Conservation (phyloP, 305 asterid species). For the Striga hermonthica region DNA sequence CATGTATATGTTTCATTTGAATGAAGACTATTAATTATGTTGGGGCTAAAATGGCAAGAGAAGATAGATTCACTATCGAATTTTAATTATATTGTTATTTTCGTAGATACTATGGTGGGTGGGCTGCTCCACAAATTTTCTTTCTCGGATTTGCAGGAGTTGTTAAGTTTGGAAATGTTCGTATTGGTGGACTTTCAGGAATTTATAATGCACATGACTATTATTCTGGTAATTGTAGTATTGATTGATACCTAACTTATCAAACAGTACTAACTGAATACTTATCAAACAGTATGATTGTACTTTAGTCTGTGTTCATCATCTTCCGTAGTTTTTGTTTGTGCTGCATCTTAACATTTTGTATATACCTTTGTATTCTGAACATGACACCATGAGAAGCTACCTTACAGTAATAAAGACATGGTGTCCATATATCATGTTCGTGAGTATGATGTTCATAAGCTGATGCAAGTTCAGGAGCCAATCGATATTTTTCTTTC, state of each 20-base stretch:
- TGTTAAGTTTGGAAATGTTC: slow-evolving; percentile 84
- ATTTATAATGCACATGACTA: slow-evolving; percentile 73
- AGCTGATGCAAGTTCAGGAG: slow-evolving; percentile 90
- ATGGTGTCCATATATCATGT: slow-evolving; percentile 88
- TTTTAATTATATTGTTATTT: slow-evolving; percentile 31
- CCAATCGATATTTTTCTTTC: slow-evolving; percentile 93
- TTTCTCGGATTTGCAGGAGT: slow-evolving; percentile 96
- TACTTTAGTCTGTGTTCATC: neutral
- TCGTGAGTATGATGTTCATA: slow-evolving; percentile 88
- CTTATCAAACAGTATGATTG: neutral
- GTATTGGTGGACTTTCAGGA: slow-evolving; percentile 98
- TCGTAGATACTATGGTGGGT: slow-evolving; percentile 91
- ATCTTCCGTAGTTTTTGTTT: slow-evolving; percentile 3
- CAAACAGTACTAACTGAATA: neutral
- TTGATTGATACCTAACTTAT: neutral
- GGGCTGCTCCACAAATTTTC: slow-evolving; percentile 93
- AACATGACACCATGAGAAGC: slow-evolving; percentile 86
- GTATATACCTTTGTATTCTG: slow-evolving; percentile 26
- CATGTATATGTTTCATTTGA: no score
- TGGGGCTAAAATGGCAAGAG: no score
- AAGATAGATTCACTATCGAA: no score
- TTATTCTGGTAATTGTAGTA: slow-evolving; percentile 47
- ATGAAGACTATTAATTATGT: no score
- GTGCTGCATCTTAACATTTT: slow-evolving; percentile 7
- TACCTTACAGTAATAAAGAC: slow-evolving; percentile 73